Base-by-base conservation (phyloP, 495 filamentous ascomycete species). In the Hypoxylon crocopeplum region DNA sequence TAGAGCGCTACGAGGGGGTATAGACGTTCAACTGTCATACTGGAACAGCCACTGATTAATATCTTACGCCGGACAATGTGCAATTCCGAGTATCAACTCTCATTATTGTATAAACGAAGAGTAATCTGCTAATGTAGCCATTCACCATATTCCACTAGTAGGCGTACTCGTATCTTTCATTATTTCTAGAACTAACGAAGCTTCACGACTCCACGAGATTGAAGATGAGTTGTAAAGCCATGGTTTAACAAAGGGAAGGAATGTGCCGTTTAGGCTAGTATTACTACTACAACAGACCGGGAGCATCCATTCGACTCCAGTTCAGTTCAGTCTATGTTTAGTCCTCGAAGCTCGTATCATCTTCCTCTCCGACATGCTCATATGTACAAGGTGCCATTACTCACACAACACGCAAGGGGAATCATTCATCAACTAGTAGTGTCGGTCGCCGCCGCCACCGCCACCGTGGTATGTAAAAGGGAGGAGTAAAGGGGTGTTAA, bases 371-470 rank as follows among this genome's bases (percentile, higher is more conserved):
- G 21, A 20, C 22, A 25, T 30, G 25, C 12, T 27, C 21, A 34
- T 64, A 59, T 64, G 55, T 59, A 64, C 61, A 64, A 50, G 39
- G 45, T 32, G 29, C 49, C 49, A 59, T 55, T 59, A 59, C 30
- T n/a, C 34, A 38, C 40, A 33, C 6, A 34, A 54, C 29, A 7
- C 4, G 10, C 17, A 56, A 45, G 34, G 22, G 49, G 32, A 59
- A 50, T 56, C 54, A 21, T 64, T n/a, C 55, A 41, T 49, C 44
- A 54, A 57, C 27, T 48, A 56, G n/a, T 21, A 33, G 41, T 36
- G 11, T 41, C 33, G 34, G 20, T 39, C 25, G 40, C 22, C 29
- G 45, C 45, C 37, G 13, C 50, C 16, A 3, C 45, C 50, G 11
- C 41, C 49, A 25, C 40, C 29, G 12, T 22, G 16, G 45, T 22